Base-by-base conservation (phyloP, 768 basidiomycete species). In the Tubosaeta sp. region DNA sequence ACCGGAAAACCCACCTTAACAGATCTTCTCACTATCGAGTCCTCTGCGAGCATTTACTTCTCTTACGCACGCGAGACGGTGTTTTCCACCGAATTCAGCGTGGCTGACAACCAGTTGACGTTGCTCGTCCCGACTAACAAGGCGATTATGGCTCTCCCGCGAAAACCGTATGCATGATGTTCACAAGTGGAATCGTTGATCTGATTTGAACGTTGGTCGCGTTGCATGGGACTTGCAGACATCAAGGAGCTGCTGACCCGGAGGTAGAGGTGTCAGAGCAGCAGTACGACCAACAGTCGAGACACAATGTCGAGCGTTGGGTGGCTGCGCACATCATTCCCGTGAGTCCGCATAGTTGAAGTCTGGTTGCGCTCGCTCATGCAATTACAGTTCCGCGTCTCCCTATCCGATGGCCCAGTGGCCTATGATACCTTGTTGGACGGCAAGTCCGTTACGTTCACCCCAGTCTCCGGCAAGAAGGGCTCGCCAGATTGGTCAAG, bases 91-190 rank as follows among this genome's bases (percentile, higher is more conserved):
- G 71, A 74, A 10, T 78, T 92, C 46, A 56, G 47, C 22, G 60
- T 64, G 14, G 41, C 38, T 6, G 49, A 60, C 27, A 63, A 67
- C 16, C 50, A 63, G 7, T 67, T 73, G 50, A 91, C 91, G 0
- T 48, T 95, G 10, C 76, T 95, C 39, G 91, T 85, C 5, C 92
- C 92, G 1, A 89, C 87, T 25, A 94, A 95, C 69, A 88, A 86
- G 67, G 92, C 91, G 9, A 82, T 94, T 14, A 90, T 92, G 81
- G 84, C 84, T 5, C 71, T 93, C 48, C 66, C 83, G 3, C 72
- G 83, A 61, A 93, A 94, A 70, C 92, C 92, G 89, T 94, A 70
- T 71, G 88, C 75, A 29, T 1, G 1, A 5, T 8, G 11, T 41
- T 25, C 13, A 7, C 41, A 19, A 17, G 5, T 12, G 14, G 9